Percentiles rank a stretch among this genome's conserved stretches.
Evolutionary conservation across 2,329 filamentous ascomycete genomes (phyloP).

Genomic region (Xylaria sp.): DNA sequence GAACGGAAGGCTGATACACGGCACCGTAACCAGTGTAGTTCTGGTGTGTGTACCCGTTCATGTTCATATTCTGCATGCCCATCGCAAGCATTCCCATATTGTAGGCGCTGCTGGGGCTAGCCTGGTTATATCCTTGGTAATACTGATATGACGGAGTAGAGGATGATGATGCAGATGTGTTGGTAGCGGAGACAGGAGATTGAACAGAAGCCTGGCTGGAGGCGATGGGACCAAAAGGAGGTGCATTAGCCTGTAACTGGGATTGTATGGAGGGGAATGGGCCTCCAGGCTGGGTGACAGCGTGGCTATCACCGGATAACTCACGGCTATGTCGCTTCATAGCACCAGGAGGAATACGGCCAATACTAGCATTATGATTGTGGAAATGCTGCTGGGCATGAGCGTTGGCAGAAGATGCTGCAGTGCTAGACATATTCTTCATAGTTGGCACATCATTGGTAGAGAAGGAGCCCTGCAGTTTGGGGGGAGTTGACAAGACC

Average conservation of each 20-base stretch:
- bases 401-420: constrained; percentile 58
- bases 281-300: constrained; percentile 55
- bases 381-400: constrained; percentile 74
- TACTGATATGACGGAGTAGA: constrained; percentile 39
- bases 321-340: constrained; percentile 79
- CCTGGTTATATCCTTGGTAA: constrained; percentile 47
- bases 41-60: constrained; percentile 67
- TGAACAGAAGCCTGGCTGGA: constrained; percentile 51
- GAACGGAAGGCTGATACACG: constrained; percentile 60
- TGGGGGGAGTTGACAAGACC: constrained; percentile 72
- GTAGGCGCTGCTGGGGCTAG: constrained; percentile 44
- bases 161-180: constrained; percentile 31
- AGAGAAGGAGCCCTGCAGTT: constrained; percentile 89
- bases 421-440: constrained; percentile 65
- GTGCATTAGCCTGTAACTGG: constrained; percentile 80
- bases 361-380: constrained; percentile 84
- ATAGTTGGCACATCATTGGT: constrained; percentile 88
- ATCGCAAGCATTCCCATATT: constrained; percentile 72
- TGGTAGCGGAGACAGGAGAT: constrained; percentile 43
- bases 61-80: constrained; percentile 69
- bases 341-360: constrained; percentile 77
- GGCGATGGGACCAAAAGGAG: constrained; percentile 78
- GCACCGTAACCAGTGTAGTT: constrained; percentile 68
- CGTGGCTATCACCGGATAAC: constrained; percentile 64
- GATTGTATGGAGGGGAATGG: constrained; percentile 72